Percentiles rank a stretch among this genome's conserved stretches.
Evolutionary conservation across 768 basidiomycete genomes (phyloP).

Genomic region (Calocybe indica): DNA sequence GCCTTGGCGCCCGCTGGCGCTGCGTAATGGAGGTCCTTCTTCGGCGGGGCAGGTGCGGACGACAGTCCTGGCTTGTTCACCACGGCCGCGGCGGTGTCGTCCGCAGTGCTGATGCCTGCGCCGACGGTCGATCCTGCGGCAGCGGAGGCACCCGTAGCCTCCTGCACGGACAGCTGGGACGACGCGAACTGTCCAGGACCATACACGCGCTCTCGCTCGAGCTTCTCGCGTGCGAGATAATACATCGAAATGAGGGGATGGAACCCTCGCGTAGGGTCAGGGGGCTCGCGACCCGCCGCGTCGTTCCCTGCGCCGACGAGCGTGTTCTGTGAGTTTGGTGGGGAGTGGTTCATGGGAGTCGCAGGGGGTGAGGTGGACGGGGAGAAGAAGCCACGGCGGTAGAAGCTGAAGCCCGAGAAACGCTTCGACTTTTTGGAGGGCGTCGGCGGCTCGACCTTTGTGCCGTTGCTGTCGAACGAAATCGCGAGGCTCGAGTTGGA

Average conservation of each 20-base stretch:
- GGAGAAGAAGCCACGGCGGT: conserved; percentile 82
- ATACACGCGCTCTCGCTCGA: conserved; percentile 91
- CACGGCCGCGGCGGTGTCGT: neutral
- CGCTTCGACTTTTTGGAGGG: conserved; percentile 67
- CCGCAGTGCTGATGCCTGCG: neutral
- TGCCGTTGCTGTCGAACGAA: conserved; percentile 46
- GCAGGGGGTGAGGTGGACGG: conserved; percentile 44
- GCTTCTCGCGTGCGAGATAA: conserved; percentile 91
- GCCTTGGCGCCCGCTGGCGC: conserved; percentile 32
- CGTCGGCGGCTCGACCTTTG: conserved; percentile 34
- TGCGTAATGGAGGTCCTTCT: conserved; percentile 15
- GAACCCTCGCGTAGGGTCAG: conserved; percentile 89
- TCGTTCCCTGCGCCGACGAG: conserved; percentile 35
- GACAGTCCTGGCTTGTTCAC: conserved; percentile 4
- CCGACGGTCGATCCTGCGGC: neutral
- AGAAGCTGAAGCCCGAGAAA: conserved; percentile 96
- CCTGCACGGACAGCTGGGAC: conserved; percentile 69
- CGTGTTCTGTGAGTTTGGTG: conserved; percentile 53
- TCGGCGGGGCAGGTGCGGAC: conserved; percentile 16
- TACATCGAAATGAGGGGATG: conserved; percentile 96
- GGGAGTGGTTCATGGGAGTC: conserved; percentile 43
- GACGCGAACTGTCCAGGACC: conserved; percentile 92
- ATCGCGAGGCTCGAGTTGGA: conserved; percentile 69
- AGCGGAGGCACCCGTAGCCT: conserved; percentile 9
- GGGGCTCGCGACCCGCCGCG: conserved; percentile 43